Conservation (phyloP, 1,284 basidiomycete species). For the Puccinia novopanici region DNA sequence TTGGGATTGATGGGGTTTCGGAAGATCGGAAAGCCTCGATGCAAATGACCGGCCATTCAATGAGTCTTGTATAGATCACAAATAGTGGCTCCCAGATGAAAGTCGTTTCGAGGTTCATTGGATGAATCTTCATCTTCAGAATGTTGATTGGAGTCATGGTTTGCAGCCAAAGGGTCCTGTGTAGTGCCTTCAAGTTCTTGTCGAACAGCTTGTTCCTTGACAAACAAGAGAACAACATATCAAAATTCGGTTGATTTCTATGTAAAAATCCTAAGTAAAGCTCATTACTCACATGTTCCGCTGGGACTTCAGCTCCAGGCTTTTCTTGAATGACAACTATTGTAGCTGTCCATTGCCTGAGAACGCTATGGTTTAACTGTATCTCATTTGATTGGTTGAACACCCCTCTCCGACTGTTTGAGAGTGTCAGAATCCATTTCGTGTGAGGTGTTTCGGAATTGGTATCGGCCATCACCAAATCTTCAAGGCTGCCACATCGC, state of each 20-base stretch:
- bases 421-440: background rate
- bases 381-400: background rate
- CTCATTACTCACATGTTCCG: background rate
- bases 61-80: background rate
- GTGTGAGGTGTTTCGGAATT: background rate
- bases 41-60: background rate
- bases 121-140: background rate
- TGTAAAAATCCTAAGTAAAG: background rate
- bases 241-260: background rate
- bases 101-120: background rate
- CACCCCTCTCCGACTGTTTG: background rate
- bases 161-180: background rate
- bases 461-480: background rate
- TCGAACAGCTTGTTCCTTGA: background rate
- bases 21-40: background rate
- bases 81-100: background rate
- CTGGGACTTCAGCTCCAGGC: background rate
- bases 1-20: background rate
- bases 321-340: background rate
- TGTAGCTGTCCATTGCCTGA: background rate
- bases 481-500: background rate
- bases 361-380: background rate
- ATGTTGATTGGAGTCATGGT: background rate
- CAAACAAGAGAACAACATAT: too few species aligned
- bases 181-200: background rate